phyloP scores from a whole-genome alignment of 805 yeast species.

The Cyberlindnera samutprakarnensis region DNA sequence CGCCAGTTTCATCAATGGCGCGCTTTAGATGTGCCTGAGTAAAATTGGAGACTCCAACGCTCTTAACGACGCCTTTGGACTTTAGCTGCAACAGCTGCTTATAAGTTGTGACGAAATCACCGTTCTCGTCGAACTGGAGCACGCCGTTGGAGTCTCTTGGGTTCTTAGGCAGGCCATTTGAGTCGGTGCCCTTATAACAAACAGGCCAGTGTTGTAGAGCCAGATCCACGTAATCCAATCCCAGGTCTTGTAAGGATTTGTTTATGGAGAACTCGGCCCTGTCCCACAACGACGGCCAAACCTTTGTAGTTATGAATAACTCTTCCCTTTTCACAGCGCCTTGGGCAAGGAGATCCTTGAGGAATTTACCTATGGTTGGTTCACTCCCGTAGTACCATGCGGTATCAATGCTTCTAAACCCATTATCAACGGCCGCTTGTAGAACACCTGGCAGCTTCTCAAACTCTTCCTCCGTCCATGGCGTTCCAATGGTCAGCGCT shows the following conservation, averaged over 20 bases:
- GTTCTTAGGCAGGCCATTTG: slow-evolving; percentile 37
- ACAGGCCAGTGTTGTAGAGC: slow-evolving; percentile 80
- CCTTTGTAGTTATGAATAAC: slow-evolving; percentile 65
- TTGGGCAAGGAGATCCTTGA: slow-evolving; percentile 37
- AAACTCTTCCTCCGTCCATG: slow-evolving; percentile 41
- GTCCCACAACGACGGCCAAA: slow-evolving; percentile 52
- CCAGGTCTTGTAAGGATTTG: slow-evolving; percentile 49
- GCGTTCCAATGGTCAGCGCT: slow-evolving; percentile 64
- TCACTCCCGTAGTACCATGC: slow-evolving; percentile 69
- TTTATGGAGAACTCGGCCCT: slow-evolving; percentile 46
- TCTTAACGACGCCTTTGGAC: slow-evolving; percentile 38
- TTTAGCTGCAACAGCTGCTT: slow-evolving; percentile 47
- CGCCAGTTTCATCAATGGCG: slow-evolving; percentile 34
- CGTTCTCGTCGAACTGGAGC: slow-evolving; percentile 26
- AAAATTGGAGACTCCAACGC: slow-evolving; percentile 56
- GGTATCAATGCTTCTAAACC: slow-evolving; percentile 70
- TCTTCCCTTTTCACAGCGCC: slow-evolving; percentile 45
- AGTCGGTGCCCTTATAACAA: slow-evolving; percentile 56
- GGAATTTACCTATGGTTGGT: slow-evolving; percentile 39
- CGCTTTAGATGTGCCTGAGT: slow-evolving; percentile 31
- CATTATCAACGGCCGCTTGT: slow-evolving; percentile 29
- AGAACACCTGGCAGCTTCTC: slow-evolving; percentile 44
- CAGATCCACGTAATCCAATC: slow-evolving; percentile 69
- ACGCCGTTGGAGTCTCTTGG: slow-evolving; percentile 30
- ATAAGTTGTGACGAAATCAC: slow-evolving; percentile 45